Evolutionary conservation across 1,284 basidiomycete species (phyloP), one percentile per base, ranked within the genome.

Genomic region (Earliella scabrosa): DNA sequence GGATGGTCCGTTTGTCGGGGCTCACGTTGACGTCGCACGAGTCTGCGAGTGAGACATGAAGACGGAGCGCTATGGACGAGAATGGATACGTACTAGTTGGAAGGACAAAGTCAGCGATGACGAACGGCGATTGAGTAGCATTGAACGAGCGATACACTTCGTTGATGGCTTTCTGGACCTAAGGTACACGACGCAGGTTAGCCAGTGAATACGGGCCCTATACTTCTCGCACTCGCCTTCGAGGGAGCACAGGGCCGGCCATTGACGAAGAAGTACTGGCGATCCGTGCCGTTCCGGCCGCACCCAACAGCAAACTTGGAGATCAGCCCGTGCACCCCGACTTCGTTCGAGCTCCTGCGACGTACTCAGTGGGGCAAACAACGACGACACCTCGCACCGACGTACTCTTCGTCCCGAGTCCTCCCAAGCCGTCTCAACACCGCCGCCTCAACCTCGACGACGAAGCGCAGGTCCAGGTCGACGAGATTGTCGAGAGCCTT

Each of bases 201-300:
- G 2, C 13, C 23, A 31, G 10, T 16, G n/a, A 3, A 26, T n/a
- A n/a, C n/a, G n/a, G n/a, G n/a, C n/a, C n/a, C n/a, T n/a, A n/a
- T n/a, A n/a, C n/a, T n/a, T n/a, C n/a, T n/a, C n/a, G n/a, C n/a
- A n/a, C n/a, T n/a, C n/a, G n/a, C 92, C 78, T 93, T 95, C 4
- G 79, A 75, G 2, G 91, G 80, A 56, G 85, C 86, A 69, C 93
- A 97, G 0, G 97, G 97, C 29, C 97, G 78, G 0, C 95, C 93
- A 66, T 99, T 99, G 66, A 99, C 81, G 68, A 90, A 99, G 73
- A 94, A 94, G 73, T 92, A 98, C 66, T 98, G 97, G 1, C 96
- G 77, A 69, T 98, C 97, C 0, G 87, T 82, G 11, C 86, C 85
- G 1, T 85, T 81, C 31, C 95, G 77, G 2, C 96, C 97, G 52